These are phyloP conservation scores for Nicotiana rustica DNA, from an alignment of 305 asterid species.

Conservation along the genomic window DNA sequence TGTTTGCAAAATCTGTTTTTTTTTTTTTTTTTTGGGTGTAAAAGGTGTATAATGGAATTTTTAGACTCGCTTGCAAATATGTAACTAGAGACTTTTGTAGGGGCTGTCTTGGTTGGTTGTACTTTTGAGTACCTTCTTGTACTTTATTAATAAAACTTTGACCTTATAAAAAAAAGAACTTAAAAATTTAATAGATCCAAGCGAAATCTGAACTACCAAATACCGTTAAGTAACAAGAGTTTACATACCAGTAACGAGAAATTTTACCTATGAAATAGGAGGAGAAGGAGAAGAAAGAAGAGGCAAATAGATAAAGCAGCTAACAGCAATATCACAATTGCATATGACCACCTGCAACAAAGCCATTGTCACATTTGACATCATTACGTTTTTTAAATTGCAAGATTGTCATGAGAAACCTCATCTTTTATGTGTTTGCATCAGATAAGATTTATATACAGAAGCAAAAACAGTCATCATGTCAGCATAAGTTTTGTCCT, in stretches of 20 bases:
- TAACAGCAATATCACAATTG: conserved; percentile 69
- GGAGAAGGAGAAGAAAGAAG: conserved; percentile 79
- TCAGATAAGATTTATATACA: neutral
- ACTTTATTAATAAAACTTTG: no score
- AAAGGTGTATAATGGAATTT: no score
- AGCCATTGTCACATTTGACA: conserved; percentile 2
- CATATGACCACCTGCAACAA: conserved; percentile 80
- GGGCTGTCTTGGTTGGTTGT: no score
- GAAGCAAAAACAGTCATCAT: conserved; percentile 14
- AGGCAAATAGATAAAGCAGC: conserved; percentile 63
- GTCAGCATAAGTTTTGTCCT: neutral
- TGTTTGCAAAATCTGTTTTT: no score
- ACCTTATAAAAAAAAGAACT: no score
- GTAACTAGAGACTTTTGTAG: no score
- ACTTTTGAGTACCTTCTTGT: no score
- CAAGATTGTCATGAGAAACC: conserved; percentile 4
- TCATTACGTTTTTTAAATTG: conserved; percentile 10
- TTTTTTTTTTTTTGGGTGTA: no score
- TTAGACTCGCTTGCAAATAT: no score
- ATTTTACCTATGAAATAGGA: conserved; percentile 75
- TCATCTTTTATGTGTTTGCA: neutral
- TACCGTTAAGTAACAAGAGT: neutral
- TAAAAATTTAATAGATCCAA: neutral
- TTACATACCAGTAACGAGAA: conserved; percentile 8
- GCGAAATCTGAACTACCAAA: neutral